These are phyloP conservation scores for Endocarpon pusillum DNA, from an alignment of 495 filamentous ascomycete species.

Conservation along the genomic window DNA sequence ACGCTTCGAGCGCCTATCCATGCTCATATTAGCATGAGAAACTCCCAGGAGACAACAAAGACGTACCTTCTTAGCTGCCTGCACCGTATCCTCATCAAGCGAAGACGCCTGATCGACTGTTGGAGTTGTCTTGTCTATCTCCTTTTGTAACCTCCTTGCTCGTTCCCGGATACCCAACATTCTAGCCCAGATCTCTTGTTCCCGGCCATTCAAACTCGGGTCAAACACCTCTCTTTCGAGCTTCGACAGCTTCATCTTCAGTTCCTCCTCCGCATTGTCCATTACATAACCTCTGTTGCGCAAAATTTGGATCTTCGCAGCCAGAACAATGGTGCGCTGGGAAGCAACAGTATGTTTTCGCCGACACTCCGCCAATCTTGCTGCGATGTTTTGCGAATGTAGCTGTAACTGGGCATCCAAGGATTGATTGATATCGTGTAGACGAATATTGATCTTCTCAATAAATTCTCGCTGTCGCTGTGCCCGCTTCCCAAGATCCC, in stretches of 20 bases:
- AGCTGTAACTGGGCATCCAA: slow-evolving; percentile 61
- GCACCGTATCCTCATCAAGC: slow-evolving; percentile 62
- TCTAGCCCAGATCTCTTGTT: slow-evolving; percentile 93
- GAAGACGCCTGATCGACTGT: slow-evolving; percentile 30
- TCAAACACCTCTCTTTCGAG: slow-evolving; percentile 67
- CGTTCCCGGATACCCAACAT: slow-evolving; percentile 73
- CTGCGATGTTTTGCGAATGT: slow-evolving; percentile 67
- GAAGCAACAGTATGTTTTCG: slow-evolving; percentile 65
- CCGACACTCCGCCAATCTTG: slow-evolving; percentile 62
- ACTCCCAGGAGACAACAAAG: background rate
- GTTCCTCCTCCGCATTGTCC: slow-evolving; percentile 74
- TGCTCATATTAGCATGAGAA: background rate
- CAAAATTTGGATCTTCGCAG: slow-evolving; percentile 80
- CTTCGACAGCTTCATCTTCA: slow-evolving; percentile 64
- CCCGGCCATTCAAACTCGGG: slow-evolving; percentile 62
- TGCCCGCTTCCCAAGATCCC: slow-evolving; percentile 57
- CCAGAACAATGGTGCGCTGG: slow-evolving; percentile 66
- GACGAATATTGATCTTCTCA: slow-evolving; percentile 50
- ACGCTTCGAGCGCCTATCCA: slow-evolving; percentile 69
- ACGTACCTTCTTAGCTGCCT: slow-evolving; percentile 70
- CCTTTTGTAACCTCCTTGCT: slow-evolving; percentile 57
- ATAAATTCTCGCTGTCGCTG: slow-evolving; percentile 59
- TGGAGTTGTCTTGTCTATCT: slow-evolving; percentile 50
- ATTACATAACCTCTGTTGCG: slow-evolving; percentile 85
- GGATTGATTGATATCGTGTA: slow-evolving; percentile 81